Percentiles rank a stretch among this genome's conserved stretches.
phyloP scores from a whole-genome alignment of 257 asterid genomes.

The Pogostemon cablin region DNA sequence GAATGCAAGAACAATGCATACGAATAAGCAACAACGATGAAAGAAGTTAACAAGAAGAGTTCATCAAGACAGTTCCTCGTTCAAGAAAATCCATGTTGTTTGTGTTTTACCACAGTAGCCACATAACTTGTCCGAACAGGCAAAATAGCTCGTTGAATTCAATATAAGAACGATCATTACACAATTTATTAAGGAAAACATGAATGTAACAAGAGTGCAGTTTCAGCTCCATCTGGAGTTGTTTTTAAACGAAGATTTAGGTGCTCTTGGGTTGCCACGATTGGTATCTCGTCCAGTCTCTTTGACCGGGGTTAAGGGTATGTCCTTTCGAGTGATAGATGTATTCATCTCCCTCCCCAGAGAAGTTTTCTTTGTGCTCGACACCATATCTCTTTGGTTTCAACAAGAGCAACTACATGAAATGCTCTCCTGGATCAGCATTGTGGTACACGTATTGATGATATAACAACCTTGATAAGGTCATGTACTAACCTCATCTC shows the following conservation, averaged over 20 bases:
- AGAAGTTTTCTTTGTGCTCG: constrained; percentile 90
- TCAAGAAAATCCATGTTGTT: constrained; percentile 4
- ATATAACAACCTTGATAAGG: constrained; percentile 10
- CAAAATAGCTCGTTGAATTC: not conserved
- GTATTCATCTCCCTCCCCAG: constrained; percentile 97
- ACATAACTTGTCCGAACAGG: not conserved
- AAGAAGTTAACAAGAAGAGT: not conserved
- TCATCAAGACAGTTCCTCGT: not conserved
- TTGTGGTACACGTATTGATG: not conserved
- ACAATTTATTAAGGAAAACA: constrained; percentile 41
- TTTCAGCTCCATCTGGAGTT: constrained; percentile 32
- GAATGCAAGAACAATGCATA: no score
- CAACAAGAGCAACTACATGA: constrained; percentile 81
- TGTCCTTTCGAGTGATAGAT: constrained; percentile 99
- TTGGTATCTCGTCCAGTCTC: constrained; percentile 95
- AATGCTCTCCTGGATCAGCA: constrained; percentile 33
- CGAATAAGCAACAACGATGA: not conserved
- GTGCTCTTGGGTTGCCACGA: constrained; percentile 83
- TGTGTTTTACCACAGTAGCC: not conserved
- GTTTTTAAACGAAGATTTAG: constrained; percentile 32
- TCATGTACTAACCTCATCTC: constrained; percentile 73
- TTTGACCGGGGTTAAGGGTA: constrained; percentile 86
- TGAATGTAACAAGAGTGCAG: constrained; percentile 25
- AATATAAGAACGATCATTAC: constrained; percentile 21
- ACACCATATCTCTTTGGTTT: constrained; percentile 86